phyloP scores from a whole-genome alignment of 2,329 filamentous ascomycete species.

The Aspergillus amoenus region DNA sequence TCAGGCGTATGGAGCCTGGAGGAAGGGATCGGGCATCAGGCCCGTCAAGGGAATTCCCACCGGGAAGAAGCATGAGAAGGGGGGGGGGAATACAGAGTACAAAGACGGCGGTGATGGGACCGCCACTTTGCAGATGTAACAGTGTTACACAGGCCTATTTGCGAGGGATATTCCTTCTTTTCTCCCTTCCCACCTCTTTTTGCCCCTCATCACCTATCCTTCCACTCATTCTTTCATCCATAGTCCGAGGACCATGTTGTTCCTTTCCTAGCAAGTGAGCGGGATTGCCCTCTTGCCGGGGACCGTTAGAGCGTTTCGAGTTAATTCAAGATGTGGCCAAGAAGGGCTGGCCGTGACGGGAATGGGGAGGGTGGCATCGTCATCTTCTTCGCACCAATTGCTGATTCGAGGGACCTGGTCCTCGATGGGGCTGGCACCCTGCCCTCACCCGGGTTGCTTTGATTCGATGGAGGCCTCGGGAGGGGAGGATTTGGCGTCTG shows the following conservation, averaged over 20 bases:
- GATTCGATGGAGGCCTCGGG: slow-evolving; percentile 18
- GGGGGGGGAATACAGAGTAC: neutral
- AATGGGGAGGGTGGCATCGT: slow-evolving; percentile 13
- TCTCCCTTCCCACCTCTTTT: neutral
- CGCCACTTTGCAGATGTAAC: slow-evolving; percentile 12
- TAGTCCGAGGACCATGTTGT: neutral
- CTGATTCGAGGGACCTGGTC: slow-evolving; percentile 8
- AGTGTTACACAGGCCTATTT: slow-evolving; percentile 20
- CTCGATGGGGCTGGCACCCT: slow-evolving; percentile 12
- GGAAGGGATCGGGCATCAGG: neutral
- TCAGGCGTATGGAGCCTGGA: neutral
- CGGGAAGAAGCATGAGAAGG: slow-evolving; percentile 18
- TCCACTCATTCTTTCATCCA: neutral
- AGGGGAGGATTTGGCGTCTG: slow-evolving; percentile 23
- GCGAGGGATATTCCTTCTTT: neutral
- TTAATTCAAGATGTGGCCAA: slow-evolving; percentile 33
- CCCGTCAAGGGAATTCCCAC: neutral
- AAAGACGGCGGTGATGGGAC: neutral
- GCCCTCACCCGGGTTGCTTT: slow-evolving; percentile 5
- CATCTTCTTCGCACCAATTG: slow-evolving; percentile 9
- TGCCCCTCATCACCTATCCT: neutral
- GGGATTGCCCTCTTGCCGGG: slow-evolving; percentile 21
- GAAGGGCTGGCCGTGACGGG: slow-evolving; percentile 10
- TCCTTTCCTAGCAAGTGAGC: neutral
- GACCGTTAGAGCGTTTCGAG: slow-evolving; percentile 43